phyloP scores from a whole-genome alignment of 176 grass and related monocot genomes.

The Bromus sterilis region DNA sequence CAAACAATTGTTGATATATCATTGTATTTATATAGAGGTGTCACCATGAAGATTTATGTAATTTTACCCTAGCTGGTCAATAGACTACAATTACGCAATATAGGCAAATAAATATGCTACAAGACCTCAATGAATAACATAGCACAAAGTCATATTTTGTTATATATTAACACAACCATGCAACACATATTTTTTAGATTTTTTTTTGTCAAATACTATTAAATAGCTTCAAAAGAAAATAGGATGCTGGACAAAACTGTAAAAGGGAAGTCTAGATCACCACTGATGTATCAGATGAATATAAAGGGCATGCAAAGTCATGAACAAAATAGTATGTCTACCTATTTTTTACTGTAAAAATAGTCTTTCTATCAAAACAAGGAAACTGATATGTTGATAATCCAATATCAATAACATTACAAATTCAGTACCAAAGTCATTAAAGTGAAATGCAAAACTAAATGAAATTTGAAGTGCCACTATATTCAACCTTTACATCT shows the following conservation, averaged over 20 bases:
- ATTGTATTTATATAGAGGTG: background rate
- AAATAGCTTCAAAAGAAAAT: background rate
- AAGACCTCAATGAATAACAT: background rate
- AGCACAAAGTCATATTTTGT: background rate
- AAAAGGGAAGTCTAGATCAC: background rate
- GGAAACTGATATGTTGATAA: background rate
- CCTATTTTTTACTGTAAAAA: no score
- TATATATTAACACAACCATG: background rate
- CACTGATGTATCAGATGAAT: background rate
- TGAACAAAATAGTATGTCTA: background rate
- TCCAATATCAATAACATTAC: background rate
- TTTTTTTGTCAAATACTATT: background rate
- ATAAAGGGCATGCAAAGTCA: background rate
- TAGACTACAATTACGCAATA: background rate
- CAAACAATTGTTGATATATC: background rate
- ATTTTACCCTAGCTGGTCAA: background rate
- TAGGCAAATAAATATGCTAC: background rate
- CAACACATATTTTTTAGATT: background rate
- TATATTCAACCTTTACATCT: slow-evolving; percentile 79
- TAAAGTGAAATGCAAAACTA: slow-evolving; percentile 4
- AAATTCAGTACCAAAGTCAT: background rate
- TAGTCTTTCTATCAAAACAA: background rate
- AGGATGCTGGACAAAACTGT: background rate
- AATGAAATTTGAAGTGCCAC: background rate
- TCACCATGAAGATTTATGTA: background rate